Percentiles rank a stretch among this genome's conserved stretches.
phyloP scores from a whole-genome alignment of 768 basidiomycete species.

The Tricholoma hemisulphureum region DNA sequence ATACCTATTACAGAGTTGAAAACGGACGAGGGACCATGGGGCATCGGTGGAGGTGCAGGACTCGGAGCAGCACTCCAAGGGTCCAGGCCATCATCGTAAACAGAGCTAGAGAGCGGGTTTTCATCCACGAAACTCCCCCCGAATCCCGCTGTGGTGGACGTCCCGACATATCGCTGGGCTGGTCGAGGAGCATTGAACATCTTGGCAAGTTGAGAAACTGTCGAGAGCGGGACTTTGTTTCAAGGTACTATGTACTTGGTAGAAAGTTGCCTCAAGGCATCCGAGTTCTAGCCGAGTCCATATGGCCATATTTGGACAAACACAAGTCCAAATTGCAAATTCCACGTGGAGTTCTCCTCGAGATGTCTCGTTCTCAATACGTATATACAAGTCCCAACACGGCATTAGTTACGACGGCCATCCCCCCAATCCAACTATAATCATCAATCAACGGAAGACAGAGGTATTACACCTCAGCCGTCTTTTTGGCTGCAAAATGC shows the following conservation, averaged over 20 bases:
- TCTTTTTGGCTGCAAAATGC: constrained; percentile 81
- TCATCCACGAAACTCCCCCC: constrained; percentile 75
- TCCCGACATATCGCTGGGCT: constrained; percentile 61
- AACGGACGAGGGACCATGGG: constrained; percentile 47
- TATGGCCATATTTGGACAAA: too few species aligned
- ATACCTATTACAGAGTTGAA: constrained; percentile 73
- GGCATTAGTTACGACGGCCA: constrained; percentile 7
- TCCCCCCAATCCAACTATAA: background rate
- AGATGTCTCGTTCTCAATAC: constrained; percentile 1
- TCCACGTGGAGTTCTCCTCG: too few species aligned
- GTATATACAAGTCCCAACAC: constrained; percentile 14
- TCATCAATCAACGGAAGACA: background rate
- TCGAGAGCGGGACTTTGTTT: background rate
- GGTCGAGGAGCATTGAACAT: constrained; percentile 89
- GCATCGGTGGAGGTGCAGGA: constrained; percentile 62
- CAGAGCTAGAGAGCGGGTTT: constrained; percentile 69
- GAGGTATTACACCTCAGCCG: constrained; percentile 34
- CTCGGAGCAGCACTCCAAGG: constrained; percentile 79
- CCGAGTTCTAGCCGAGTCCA: too few species aligned
- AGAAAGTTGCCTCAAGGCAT: background rate
- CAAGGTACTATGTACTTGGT: background rate
- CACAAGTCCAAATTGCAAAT: too few species aligned
- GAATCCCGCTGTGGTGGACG: constrained; percentile 51
- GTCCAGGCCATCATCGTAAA: constrained; percentile 78
- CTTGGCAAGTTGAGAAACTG: constrained; percentile 11